Base-by-base conservation (phyloP, 805 yeast species). In the Metschnikowia vanudenii region DNA sequence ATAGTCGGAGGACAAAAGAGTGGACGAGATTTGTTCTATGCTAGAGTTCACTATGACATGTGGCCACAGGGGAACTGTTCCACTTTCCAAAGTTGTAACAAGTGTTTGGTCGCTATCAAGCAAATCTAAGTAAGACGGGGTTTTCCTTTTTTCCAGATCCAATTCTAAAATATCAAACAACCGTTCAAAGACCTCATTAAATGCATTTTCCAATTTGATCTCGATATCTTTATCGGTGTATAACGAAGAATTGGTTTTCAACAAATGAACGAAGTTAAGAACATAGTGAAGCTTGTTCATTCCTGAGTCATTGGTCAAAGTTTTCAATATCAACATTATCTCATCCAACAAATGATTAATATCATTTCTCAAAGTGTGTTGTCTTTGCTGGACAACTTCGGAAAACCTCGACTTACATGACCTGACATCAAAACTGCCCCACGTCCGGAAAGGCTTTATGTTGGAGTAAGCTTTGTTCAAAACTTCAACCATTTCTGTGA, bases 41-140 rank as follows among this genome's bases (percentile, higher is more conserved):
- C 46, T 17, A 2, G 58, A 50, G 22, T 41, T 37, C 13, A 54
- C 43, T 16, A 37, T 31, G 26, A 52, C 37, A 29, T 52, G 53
- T 10, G 58, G 55, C 34, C 47, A 45, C 14, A 46, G 31, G 8
- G 58, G 51, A 28, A 53, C 46, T 1, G 53, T 43, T 4, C 37
- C 48, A 14, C 45, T 43, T 12, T 52, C 52, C 9, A 22, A 18
- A 1, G 38, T 41, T 4, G 48, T 37, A 5, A 29, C 39, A 14
- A 33, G 42, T 6, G 37, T 12, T 3, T 12, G 39, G 13, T 30
- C 14, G 12, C 26, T 18, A 9, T 11, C 24, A 18, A 18, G 32
- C 20, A 43, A 12, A 12, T n/a, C 37, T 3, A 30, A 10, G 20
- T 12, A 22, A 10, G 32, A 24, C 14, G 14, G 16, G 9, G 13